phyloP scores from a whole-genome alignment of 2,329 filamentous ascomycete genomes.

The Dothidotthia symphoricarpi region DNA sequence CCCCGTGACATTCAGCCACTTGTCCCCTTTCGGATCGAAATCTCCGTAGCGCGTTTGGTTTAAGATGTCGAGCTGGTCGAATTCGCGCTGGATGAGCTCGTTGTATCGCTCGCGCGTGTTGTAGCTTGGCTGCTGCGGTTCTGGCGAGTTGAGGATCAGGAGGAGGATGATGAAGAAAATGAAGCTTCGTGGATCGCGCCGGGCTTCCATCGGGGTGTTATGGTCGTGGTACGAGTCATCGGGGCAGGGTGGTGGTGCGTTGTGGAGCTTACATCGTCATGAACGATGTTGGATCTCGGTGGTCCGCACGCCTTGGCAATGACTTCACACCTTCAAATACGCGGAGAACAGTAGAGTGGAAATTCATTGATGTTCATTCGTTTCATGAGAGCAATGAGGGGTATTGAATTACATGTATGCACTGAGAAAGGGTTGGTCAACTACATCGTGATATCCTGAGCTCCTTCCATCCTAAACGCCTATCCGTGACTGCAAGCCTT shows the following conservation, averaged over 20 bases:
- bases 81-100: slow-evolving; percentile 52
- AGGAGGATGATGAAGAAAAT: slow-evolving; percentile 41
- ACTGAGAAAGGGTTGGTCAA: slow-evolving; percentile 15
- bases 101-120: slow-evolving; percentile 41
- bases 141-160: slow-evolving; percentile 40
- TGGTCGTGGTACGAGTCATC: too few species aligned
- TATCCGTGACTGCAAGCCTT: slow-evolving; percentile 5
- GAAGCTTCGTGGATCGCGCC: slow-evolving; percentile 38
- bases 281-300: too few species aligned
- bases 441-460: slow-evolving; percentile 17
- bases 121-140: slow-evolving; percentile 36
- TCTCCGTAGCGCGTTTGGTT: slow-evolving; percentile 46
- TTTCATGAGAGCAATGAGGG: slow-evolving; percentile 9
- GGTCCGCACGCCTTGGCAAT: too few species aligned
- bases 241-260: too few species aligned
- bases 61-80: slow-evolving; percentile 49
- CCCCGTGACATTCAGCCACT: slow-evolving; percentile 65
- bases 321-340: too few species aligned
- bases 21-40: slow-evolving; percentile 47
- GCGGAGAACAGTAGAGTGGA: too few species aligned
- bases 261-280: too few species aligned
- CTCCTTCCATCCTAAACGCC: slow-evolving; percentile 18
- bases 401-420: slow-evolving; percentile 18
- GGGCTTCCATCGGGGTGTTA: slow-evolving; percentile 38
- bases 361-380: too few species aligned